Conservation (phyloP, 2,329 filamentous ascomycete species). For the Colletotrichum sp. region DNA sequence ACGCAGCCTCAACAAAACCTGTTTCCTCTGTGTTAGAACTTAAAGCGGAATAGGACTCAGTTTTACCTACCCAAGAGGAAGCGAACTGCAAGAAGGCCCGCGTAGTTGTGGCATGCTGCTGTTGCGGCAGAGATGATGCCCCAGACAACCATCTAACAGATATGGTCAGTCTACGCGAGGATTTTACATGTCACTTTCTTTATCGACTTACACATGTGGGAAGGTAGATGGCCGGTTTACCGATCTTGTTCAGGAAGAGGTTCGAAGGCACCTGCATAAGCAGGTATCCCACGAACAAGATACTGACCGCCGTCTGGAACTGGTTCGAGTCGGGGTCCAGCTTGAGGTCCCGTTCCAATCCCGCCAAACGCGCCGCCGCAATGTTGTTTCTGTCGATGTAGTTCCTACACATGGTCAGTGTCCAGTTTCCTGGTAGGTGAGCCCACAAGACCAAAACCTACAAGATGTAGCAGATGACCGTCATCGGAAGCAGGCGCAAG, state of each 20-base stretch:
- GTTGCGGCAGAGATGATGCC: slow-evolving; percentile 48
- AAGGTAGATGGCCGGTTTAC: slow-evolving; percentile 50
- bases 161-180: not conserved
- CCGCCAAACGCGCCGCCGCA: slow-evolving; percentile 57
- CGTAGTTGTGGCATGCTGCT: slow-evolving; percentile 34
- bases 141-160: slow-evolving; percentile 42
- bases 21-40: too few relatives aligned
- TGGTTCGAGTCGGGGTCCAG: slow-evolving; percentile 31
- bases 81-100: slow-evolving; percentile 36
- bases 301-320: slow-evolving; percentile 50
- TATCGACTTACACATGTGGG: slow-evolving; percentile 42
- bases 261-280: slow-evolving; percentile 58
- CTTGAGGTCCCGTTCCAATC: slow-evolving; percentile 41
- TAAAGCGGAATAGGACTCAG: too few relatives aligned
- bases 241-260: slow-evolving; percentile 55
- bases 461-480: slow-evolving; percentile 59
- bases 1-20: slow-evolving; percentile 15
- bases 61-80: slow-evolving; percentile 33
- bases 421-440: rapidly evolving
- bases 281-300: slow-evolving; percentile 55
- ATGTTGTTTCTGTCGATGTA: slow-evolving; percentile 36
- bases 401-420: not conserved
- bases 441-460: not conserved
- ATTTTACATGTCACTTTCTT: rapidly evolving
- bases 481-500: slow-evolving; percentile 43